Conservation (phyloP, 2,329 filamentous ascomycete species). For the Calonectria fujianensis region DNA sequence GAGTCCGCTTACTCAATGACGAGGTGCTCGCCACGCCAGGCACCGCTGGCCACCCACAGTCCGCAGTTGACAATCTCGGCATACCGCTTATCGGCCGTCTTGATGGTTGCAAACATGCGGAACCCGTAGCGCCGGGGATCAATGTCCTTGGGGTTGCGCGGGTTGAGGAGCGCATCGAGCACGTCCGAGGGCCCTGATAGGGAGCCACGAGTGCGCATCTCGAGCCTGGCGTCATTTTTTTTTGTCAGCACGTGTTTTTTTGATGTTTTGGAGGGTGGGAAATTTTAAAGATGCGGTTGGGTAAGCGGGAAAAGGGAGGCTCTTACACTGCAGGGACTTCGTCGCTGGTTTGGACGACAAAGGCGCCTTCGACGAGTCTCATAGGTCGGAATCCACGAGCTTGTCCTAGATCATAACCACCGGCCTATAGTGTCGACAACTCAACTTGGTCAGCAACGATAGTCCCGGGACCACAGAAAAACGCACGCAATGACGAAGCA, state of each 20-base stretch:
- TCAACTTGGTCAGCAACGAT: conserved; percentile 50
- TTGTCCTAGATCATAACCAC: conserved; percentile 65
- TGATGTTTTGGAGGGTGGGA: not conserved
- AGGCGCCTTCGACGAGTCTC: conserved; percentile 68
- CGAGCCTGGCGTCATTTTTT: conserved; percentile 54
- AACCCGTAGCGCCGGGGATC: conserved; percentile 68
- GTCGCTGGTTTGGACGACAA: conserved; percentile 69
- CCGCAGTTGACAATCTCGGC: conserved; percentile 69
- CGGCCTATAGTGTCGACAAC: conserved; percentile 57
- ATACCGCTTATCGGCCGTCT: conserved; percentile 70
- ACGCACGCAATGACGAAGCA: not conserved
- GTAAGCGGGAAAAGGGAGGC: not conserved
- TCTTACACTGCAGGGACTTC: conserved; percentile 66
- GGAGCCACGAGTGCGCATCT: conserved; percentile 69
- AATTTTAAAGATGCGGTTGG: not conserved
- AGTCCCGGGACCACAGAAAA: not conserved
- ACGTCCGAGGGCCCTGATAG: conserved; percentile 67
- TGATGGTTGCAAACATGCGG: conserved; percentile 69
- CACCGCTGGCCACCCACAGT: conserved; percentile 70
- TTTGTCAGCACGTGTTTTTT: conserved; percentile 18
- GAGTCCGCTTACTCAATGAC: conserved; percentile 65
- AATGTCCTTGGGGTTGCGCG: conserved; percentile 61
- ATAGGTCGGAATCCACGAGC: conserved; percentile 64
- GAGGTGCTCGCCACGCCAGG: conserved; percentile 67
- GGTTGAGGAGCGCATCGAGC: conserved; percentile 63